These are phyloP conservation scores for Termitomyces sp. DNA, from an alignment of 768 basidiomycete genomes.

Conservation along the genomic window DNA sequence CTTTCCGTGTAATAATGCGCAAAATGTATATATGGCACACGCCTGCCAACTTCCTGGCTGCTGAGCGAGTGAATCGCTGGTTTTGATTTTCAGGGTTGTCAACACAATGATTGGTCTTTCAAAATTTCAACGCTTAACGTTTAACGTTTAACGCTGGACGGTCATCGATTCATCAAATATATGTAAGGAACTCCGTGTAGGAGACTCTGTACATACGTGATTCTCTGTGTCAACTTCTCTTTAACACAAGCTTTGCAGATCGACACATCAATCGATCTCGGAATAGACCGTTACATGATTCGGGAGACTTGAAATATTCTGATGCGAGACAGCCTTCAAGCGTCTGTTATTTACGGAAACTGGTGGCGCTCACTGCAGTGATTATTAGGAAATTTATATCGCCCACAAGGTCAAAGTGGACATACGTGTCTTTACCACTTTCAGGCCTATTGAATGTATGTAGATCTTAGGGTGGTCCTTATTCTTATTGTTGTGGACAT, in stretches of 20 bases:
- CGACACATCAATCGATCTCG: background rate
- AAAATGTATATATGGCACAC: slow-evolving; percentile 10
- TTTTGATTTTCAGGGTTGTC: background rate
- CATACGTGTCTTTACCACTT: too few species aligned
- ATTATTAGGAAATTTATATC: background rate
- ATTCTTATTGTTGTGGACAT: background rate
- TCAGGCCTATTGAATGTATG: background rate
- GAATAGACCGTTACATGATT: background rate
- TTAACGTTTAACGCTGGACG: too few species aligned
- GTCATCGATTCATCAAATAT: too few species aligned
- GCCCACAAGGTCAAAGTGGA: too few species aligned
- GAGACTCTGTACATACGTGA: background rate
- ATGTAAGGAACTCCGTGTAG: background rate
- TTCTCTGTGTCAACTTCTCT: background rate
- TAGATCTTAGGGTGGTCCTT: too few species aligned
- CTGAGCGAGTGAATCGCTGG: too few species aligned
- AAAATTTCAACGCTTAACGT: too few species aligned
- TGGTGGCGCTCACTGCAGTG: background rate
- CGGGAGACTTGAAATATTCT: background rate
- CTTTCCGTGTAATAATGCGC: slow-evolving; percentile 5
- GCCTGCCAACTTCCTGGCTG: background rate
- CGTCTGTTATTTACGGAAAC: background rate
- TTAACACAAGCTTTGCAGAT: background rate
- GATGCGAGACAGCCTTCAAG: too few species aligned
- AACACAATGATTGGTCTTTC: background rate